These are phyloP conservation scores for Citrus mangshanensis DNA, from an alignment of 345 rosid genomes.

Conservation along the genomic window DNA sequence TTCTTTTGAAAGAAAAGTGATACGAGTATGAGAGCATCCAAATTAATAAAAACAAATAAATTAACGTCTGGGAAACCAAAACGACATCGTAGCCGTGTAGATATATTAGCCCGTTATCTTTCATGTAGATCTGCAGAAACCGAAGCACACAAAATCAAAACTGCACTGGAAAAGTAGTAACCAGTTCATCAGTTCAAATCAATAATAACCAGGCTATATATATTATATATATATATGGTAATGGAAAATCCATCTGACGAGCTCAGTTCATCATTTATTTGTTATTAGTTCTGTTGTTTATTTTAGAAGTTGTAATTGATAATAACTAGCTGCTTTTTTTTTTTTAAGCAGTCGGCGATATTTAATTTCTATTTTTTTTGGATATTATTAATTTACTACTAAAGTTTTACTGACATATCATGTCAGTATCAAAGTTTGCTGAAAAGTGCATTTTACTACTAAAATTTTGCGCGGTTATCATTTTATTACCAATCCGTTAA, in stretches of 20 bases:
- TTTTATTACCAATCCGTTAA: no score
- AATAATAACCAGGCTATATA: background rate
- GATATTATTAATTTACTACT: no score
- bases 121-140: background rate
- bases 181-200: background rate
- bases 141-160: background rate
- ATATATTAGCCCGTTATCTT: background rate
- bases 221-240: background rate
- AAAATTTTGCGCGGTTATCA: no score
- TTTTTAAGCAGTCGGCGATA: slow-evolving; percentile 66
- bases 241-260: background rate
- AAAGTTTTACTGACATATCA: no score
- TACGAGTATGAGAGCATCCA: no score
- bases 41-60: background rate
- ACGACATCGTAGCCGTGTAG: background rate
- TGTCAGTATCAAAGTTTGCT: no score
- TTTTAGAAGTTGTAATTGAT: background rate
- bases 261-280: no score
- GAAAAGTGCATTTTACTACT: no score
- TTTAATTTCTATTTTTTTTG: slow-evolving; percentile 94
- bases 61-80: background rate
- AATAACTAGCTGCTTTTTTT: background rate
- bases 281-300: background rate
- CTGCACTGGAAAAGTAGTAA: background rate
- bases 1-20: no score